These are phyloP conservation scores for Mikania micrantha DNA, from an alignment of 129 eudicot genomes.

Conservation along the genomic window DNA sequence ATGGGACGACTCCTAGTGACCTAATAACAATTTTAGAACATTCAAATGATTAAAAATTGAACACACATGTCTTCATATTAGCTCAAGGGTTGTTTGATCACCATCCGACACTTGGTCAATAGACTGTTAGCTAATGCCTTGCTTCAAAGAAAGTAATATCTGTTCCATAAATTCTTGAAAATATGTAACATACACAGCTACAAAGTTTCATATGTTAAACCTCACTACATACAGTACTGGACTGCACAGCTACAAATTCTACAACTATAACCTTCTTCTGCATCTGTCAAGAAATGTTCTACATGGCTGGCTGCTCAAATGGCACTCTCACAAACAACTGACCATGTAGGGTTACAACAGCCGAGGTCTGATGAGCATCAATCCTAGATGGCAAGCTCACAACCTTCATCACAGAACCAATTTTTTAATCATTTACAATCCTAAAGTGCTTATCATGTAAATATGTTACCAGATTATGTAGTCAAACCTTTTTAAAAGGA, in stretches of 20 bases:
- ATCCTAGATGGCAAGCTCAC: slow-evolving; percentile 90
- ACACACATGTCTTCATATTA: no score
- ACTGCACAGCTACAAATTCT: slow-evolving; percentile 17
- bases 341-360: slow-evolving; percentile 92
- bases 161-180: no score
- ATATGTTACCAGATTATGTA: neutral
- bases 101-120: no score
- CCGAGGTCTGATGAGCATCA: slow-evolving; percentile 95
- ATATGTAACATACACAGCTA: neutral
- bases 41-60: no score
- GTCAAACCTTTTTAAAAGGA: slow-evolving; percentile 77
- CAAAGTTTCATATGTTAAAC: slow-evolving; percentile 3
- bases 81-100: no score
- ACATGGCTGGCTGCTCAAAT: slow-evolving; percentile 54
- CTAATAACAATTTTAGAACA: no score
- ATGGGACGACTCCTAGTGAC: no score
- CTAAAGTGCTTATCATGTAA: neutral
- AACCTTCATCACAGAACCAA: slow-evolving; percentile 36
- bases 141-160: no score
- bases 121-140: no score
- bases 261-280: slow-evolving; percentile 1
- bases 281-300: slow-evolving; percentile 22
- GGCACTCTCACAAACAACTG: slow-evolving; percentile 96
- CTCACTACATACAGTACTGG: neutral
- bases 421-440: neutral